Base-by-base conservation (phyloP, 2,329 filamentous ascomycete species). In the Stagonosporopsis rhizophila region DNA sequence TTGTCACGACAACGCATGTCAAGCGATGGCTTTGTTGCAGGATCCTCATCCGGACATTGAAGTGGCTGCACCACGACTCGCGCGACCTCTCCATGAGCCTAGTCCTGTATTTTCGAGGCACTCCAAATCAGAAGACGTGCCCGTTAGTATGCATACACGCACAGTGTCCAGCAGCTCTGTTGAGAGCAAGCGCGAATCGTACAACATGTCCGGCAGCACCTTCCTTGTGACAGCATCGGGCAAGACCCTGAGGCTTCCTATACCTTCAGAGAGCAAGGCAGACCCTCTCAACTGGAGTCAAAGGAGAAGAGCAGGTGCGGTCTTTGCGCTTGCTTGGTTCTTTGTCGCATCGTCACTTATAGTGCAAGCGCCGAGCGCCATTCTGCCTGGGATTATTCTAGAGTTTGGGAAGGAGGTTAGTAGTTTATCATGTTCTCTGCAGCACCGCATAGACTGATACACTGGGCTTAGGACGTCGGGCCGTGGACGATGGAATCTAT, bases 401-500 rank as follows among this genome's bases (percentile, higher is more conserved):
- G 61, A 61, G 0, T 68, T 69, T 23, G 45, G 25, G 20, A 17
- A 41, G 9, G 17, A 55, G 35, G 46, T 34, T 3, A 28, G 39
- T 3, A 11, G 3, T 9, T 17, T 17, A 8, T 6, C 4, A 9
- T 17, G 6, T 11, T 9, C 14, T 8, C 20, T 15, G 1, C 22
- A 41, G 11, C 14, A 3, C 11, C n/a, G 15, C 15, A 41, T 17
- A 4, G 6, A 7, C 14, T 41, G 22, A 27, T 17, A 41, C 2
- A 11, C 12, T 3, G 1, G 15, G 2, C 9, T 25, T 4, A 72
- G 70, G 51, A 56, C 7, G 62, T 63, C 17, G 40, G 44, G 6
- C 66, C 64, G 6, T 72, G 71, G 61, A 52, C 59, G 3, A 47
- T 72, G 9, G 63, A 68, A 12, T 61, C 63, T 9, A 52, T 75